Conservation (phyloP, 2,329 filamentous ascomycete genomes). For the Diaporthe citrichinensis region DNA sequence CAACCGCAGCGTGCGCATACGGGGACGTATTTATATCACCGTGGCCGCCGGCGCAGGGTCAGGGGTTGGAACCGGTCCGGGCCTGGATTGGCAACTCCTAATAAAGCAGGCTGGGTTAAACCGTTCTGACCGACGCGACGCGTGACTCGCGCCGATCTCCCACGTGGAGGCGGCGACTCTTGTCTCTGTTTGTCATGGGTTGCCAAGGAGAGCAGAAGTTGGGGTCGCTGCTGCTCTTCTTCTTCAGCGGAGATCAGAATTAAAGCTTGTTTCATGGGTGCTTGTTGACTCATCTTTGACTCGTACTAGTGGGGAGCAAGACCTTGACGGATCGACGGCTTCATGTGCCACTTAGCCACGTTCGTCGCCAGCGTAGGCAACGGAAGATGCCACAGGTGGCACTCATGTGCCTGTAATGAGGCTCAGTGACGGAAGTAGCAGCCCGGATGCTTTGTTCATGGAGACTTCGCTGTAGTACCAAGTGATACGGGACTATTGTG, state of each 20-base stretch:
- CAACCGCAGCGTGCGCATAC: not conserved
- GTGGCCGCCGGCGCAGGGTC: not conserved
- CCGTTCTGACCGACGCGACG: not conserved
- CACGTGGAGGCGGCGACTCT: conserved; percentile 17
- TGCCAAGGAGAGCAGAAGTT: not conserved
- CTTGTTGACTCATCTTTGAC: conserved; percentile 11
- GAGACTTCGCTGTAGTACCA: not conserved
- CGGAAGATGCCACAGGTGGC: not conserved
- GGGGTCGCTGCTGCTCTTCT: conserved; percentile 8
- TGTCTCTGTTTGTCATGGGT: conserved; percentile 2
- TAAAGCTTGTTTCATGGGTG: conserved; percentile 6
- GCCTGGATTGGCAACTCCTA: not conserved
- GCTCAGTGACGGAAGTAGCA: not conserved
- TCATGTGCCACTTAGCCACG: not conserved
- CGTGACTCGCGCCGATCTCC: conserved; percentile 23
- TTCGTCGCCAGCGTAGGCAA: not conserved
- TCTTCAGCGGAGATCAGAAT: conserved; percentile 14
- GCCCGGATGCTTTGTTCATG: not conserved
- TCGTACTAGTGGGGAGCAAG: not conserved
- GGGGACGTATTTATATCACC: conserved; percentile 27
- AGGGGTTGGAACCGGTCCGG: not conserved
- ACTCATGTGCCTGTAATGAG: not conserved
- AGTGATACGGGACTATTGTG: not conserved
- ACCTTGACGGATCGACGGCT: not conserved
- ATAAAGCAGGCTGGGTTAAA: not conserved